phyloP scores from a whole-genome alignment of 441 rosid genomes.

The Pelargonium fulgidum region DNA sequence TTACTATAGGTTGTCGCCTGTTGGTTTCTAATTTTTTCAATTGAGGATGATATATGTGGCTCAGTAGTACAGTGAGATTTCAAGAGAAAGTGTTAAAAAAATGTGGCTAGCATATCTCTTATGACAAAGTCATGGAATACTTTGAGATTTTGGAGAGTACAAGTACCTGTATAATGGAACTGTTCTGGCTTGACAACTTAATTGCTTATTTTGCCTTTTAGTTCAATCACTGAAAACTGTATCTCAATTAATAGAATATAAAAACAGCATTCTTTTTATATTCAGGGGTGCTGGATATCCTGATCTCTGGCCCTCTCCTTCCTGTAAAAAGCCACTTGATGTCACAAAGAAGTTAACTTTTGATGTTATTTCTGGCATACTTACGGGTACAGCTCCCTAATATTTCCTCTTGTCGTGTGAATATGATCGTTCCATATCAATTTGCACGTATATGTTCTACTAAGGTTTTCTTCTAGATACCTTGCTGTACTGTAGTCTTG shows the following conservation, averaged over 20 bases:
- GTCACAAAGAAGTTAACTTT: constrained; percentile 76
- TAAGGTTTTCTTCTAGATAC: not conserved
- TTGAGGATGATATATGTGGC: not conserved
- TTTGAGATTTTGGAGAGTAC: not conserved
- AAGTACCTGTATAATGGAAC: not conserved
- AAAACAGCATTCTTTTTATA: constrained; percentile 25
- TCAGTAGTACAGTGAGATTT: too few relatives aligned
- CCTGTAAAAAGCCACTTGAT: constrained; percentile 96
- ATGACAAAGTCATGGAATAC: not conserved
- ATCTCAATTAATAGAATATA: constrained; percentile 7
- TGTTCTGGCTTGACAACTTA: not conserved
- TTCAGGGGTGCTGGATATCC: constrained; percentile 89
- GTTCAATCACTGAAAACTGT: not conserved
- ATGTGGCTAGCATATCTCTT: too few relatives aligned
- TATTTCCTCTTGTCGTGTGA: not conserved
- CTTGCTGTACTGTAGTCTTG: not conserved
- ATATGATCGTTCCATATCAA: not conserved
- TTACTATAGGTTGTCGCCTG: too few relatives aligned
- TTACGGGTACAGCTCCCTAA: constrained; percentile 46
- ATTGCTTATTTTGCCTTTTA: constrained; percentile 5
- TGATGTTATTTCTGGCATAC: constrained; percentile 76
- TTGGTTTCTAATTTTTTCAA: not conserved
- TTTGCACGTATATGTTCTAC: not conserved
- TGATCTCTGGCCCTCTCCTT: constrained; percentile 81
- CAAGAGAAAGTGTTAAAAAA: too few relatives aligned